Evolutionary conservation across 2,329 filamentous ascomycete species (phyloP).

Genomic region (Pestalotiopsis sp.): DNA sequence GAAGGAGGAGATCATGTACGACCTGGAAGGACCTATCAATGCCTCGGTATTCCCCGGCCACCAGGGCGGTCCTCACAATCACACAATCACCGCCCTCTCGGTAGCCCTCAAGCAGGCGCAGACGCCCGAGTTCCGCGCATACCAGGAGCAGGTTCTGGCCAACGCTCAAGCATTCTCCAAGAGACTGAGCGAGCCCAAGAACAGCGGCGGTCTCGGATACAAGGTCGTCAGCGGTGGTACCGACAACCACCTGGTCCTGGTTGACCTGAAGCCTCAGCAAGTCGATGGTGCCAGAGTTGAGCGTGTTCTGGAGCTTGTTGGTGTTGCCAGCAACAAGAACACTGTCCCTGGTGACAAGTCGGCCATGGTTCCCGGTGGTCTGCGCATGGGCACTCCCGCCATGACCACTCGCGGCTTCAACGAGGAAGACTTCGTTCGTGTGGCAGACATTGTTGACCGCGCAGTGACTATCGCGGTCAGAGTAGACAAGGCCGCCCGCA

Average conservation of each 20-base stretch:
- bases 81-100: conserved; percentile 94
- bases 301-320: conserved; percentile 86
- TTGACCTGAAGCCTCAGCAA: conserved; percentile 85
- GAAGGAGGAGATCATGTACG: conserved; percentile 82
- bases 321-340: conserved; percentile 99
- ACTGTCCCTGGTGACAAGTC: conserved; percentile 95
- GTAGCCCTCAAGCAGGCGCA: conserved; percentile 95
- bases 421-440: conserved; percentile 83
- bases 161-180: conserved; percentile 88
- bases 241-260: conserved; percentile 93
- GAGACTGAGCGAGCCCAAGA: conserved; percentile 66
- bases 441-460: conserved; percentile 84
- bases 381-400: conserved; percentile 92
- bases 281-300: conserved; percentile 91
- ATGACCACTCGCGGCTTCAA: conserved; percentile 97
- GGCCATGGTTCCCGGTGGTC: conserved; percentile 87
- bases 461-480: conserved; percentile 78
- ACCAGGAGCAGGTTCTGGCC: conserved; percentile 86
- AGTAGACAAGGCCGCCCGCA: conserved; percentile 72
- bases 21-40: conserved; percentile 93
- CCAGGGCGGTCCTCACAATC: conserved; percentile 97
- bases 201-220: conserved; percentile 79
- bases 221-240: conserved; percentile 91
- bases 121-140: conserved; percentile 85
- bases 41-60: conserved; percentile 96